Base-by-base conservation (phyloP, 305 asterid species). In the Fraxinus velutina region DNA sequence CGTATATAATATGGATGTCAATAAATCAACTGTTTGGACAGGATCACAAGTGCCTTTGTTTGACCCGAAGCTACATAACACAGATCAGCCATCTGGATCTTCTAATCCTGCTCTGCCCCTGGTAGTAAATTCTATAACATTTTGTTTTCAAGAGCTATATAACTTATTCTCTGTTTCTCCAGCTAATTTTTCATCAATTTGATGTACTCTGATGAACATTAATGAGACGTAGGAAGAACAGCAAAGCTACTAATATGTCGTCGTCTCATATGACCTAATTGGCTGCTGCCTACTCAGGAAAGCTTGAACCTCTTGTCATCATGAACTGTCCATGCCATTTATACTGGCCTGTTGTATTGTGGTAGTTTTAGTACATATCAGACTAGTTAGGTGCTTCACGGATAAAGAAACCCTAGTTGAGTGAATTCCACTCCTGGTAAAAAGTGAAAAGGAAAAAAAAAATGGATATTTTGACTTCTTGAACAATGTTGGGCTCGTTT, bases 101-200 rank as follows among this genome's bases (percentile, higher is more conserved):
- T 73, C 89, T 62, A 78, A 47, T 80, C 50, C 85, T 37, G 79
- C 86, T 64, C 66, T 87, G 78, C 73, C 89, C 33, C 89, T 82
- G 93, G 93, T 90, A 87, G 79, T 73, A 10, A 47, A 76, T 7
- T 52, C 34, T 34, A 19, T 78, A 9, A 42, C 76, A 13, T 12
- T 78, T 15, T 64, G 60, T 66, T 37, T 78, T 64, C 4, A 64
- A 50, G 27, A 78, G 81, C 62, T 78, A 39, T 17, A 21, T 27
- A 55, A 36, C 17, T 55, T 62, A 39, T 44, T 66, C 29, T 17
- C 19, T 55, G 55, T 75, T 57, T 13, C 30, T 19, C 17, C 0
- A 2, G 34, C 30, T 27, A 52, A 52, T 34, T 73, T 62, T 47
- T 44, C 29, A 30, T 24, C 77, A 55, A 33, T 80, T 44, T 80